These are phyloP conservation scores for Lipomyces kockii DNA, from an alignment of 805 yeast species.

Conservation along the genomic window DNA sequence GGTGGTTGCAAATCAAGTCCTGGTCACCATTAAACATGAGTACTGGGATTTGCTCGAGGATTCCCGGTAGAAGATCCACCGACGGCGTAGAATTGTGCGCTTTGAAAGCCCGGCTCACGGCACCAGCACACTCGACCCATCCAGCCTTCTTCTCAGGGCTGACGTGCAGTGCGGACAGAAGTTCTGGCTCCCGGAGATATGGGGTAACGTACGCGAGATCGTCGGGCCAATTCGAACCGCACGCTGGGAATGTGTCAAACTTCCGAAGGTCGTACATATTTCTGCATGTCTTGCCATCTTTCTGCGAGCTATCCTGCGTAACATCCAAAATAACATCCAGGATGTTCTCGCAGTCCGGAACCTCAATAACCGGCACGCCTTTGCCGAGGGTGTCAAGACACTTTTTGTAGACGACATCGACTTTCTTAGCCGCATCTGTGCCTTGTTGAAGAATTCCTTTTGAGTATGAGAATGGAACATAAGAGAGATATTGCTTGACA, in stretches of 20 bases:
- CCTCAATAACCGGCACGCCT: conserved; percentile 24
- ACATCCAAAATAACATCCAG: conserved; percentile 46
- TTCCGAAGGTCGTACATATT: conserved; percentile 84
- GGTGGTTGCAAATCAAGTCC: conserved; percentile 84
- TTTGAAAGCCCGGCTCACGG: conserved; percentile 58
- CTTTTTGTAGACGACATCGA: conserved; percentile 30
- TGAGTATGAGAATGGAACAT: conserved; percentile 69
- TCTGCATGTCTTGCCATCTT: conserved; percentile 57
- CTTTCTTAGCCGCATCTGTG: conserved; percentile 39
- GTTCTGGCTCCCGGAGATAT: conserved; percentile 55
- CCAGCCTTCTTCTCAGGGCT: conserved; percentile 45
- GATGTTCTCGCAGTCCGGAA: conserved; percentile 42
- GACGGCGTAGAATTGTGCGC: conserved; percentile 64
- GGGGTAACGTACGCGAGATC: conserved; percentile 55
- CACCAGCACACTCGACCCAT: conserved; percentile 81
- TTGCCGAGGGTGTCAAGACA: conserved; percentile 38
- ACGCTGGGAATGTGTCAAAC: conserved; percentile 74
- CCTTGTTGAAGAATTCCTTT: conserved; percentile 57
- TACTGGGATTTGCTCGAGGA: conserved; percentile 63
- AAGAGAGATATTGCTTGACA: conserved; percentile 77
- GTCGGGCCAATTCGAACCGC: conserved; percentile 94
- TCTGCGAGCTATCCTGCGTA: conserved; percentile 29
- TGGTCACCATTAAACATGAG: conserved; percentile 83
- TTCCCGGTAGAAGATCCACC: conserved; percentile 64
- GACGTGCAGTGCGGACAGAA: conserved; percentile 58